Conservation (phyloP, 495 filamentous ascomycete genomes). For the Lasiosphaeria miniovina region DNA sequence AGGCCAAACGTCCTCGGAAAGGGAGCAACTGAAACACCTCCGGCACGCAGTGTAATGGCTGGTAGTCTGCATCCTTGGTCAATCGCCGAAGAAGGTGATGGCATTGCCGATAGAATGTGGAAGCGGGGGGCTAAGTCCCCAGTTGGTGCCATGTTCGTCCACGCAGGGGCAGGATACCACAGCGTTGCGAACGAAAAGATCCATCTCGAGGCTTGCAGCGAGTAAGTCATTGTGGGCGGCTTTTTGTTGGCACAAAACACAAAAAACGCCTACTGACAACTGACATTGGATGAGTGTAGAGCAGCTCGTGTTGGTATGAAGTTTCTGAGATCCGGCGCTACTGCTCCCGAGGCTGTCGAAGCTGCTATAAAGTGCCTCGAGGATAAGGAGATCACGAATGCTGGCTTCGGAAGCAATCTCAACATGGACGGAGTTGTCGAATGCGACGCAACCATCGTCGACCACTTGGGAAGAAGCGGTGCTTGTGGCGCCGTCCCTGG, state of each 20-base stretch:
- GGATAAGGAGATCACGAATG: constrained; percentile 92
- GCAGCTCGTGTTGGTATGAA: constrained; percentile 77
- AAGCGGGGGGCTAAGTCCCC: constrained; percentile 20
- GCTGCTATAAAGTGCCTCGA: constrained; percentile 83
- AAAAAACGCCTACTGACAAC: constrained; percentile 4
- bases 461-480: constrained; percentile 86
- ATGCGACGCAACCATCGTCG: constrained; percentile 88
- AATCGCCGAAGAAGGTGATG: constrained; percentile 20
- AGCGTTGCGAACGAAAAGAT: constrained; percentile 75
- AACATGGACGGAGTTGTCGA: constrained; percentile 86
- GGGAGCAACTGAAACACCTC: neutral
- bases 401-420: constrained; percentile 94
- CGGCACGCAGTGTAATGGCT: neutral
- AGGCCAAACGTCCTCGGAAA: neutral
- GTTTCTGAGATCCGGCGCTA: constrained; percentile 70
- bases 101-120: constrained; percentile 22
- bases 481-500: constrained; percentile 86
- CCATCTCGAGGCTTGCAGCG: constrained; percentile 80
- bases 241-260: neutral
- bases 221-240: constrained; percentile 55
- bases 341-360: constrained; percentile 88
- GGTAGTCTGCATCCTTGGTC: neutral
- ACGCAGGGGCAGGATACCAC: constrained; percentile 96
- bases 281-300: constrained; percentile 41
- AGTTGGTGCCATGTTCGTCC: constrained; percentile 77